Evolutionary conservation across 140 eudicot species (phyloP).

Genomic region (Flaveria floridana): DNA sequence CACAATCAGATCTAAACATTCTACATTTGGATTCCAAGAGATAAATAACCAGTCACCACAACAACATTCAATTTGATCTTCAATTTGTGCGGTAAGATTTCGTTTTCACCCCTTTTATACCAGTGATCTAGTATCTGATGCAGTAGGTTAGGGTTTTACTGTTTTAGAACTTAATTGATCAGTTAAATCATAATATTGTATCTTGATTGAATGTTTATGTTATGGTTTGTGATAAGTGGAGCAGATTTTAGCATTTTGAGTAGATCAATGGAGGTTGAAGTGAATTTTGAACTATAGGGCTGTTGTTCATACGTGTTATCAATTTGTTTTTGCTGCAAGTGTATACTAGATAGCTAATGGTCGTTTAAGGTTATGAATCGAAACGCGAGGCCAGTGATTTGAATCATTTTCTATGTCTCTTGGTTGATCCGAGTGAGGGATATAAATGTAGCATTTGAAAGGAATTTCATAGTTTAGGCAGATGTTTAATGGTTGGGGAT

Average conservation of each 20-base stretch:
- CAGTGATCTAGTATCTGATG: constrained; percentile 18
- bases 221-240: constrained; percentile 14
- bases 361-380: constrained; percentile 6
- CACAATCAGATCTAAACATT: constrained; percentile 14
- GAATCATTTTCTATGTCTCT: constrained; percentile 7
- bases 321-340: constrained; percentile 17
- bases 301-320: not conserved
- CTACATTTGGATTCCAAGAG: constrained; percentile 23
- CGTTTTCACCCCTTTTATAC: constrained; percentile 6
- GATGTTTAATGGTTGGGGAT: not conserved
- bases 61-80: constrained; percentile 4
- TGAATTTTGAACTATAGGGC: constrained; percentile 12
- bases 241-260: constrained; percentile 11
- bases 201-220: constrained; percentile 11
- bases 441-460: not conserved
- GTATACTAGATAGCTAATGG: constrained; percentile 18
- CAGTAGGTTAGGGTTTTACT: constrained; percentile 26
- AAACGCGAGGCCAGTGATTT: not conserved
- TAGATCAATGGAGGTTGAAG: constrained; percentile 7
- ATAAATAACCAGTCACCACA: constrained; percentile 12
- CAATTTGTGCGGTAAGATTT: constrained; percentile 30
- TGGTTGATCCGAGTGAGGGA: not conserved
- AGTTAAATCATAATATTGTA: not conserved
- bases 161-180: not conserved
- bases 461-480: not conserved